These are phyloP conservation scores for Kurtzmaniella fragi DNA, from an alignment of 805 yeast genomes.

Conservation along the genomic window DNA sequence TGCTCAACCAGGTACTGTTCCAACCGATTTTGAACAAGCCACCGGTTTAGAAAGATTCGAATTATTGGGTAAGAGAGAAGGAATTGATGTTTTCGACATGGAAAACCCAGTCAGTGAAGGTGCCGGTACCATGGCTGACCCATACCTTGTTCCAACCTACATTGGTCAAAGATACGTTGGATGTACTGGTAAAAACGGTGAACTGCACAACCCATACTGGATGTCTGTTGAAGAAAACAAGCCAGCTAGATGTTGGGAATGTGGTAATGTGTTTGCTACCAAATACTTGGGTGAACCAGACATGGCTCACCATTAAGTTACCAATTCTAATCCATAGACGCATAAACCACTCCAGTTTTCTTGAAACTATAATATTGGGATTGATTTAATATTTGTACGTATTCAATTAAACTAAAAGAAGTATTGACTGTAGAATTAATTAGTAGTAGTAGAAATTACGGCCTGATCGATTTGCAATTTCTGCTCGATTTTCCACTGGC, in stretches of 20 bases:
- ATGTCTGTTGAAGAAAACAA: slow-evolving; percentile 77
- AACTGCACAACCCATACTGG: slow-evolving; percentile 89
- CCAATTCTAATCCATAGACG: slow-evolving; percentile 8
- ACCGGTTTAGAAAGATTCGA: slow-evolving; percentile 98
- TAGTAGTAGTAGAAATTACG: too few species aligned
- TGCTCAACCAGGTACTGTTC: slow-evolving; percentile 79
- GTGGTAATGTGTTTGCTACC: slow-evolving; percentile 91
- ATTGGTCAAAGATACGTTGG: slow-evolving; percentile 94
- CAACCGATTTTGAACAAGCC: slow-evolving; percentile 93
- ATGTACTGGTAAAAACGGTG: slow-evolving; percentile 90
- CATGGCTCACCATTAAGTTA: slow-evolving; percentile 46
- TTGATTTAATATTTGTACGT: too few species aligned
- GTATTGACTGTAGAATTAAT: too few species aligned
- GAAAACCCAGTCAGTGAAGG: slow-evolving; percentile 86
- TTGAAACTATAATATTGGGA: not conserved
- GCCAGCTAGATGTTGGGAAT: slow-evolving; percentile 97
- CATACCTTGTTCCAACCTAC: slow-evolving; percentile 84
- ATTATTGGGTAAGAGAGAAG: slow-evolving; percentile 88
- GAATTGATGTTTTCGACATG: slow-evolving; percentile 89
- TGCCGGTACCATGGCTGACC: slow-evolving; percentile 85
- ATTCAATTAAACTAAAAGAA: too few species aligned
- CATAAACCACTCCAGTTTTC: not conserved
- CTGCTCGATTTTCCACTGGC: too few species aligned
- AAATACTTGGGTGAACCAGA: slow-evolving; percentile 81
- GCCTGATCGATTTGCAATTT: too few species aligned